These are phyloP conservation scores for Ophiocordyceps australis DNA, from an alignment of 2,329 filamentous ascomycete genomes.

Conservation along the genomic window DNA sequence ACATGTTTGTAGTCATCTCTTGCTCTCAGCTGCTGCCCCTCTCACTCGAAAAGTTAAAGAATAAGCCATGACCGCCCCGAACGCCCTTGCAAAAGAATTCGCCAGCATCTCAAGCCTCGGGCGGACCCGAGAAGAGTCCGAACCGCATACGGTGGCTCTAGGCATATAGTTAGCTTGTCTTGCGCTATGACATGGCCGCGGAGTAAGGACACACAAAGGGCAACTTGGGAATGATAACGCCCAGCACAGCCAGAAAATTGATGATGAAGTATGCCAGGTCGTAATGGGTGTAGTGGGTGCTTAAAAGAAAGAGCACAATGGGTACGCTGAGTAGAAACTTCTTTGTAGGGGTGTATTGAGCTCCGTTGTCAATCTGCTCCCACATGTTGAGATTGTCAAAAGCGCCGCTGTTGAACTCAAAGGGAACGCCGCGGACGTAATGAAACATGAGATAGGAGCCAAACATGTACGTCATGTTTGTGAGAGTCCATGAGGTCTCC, in stretches of 20 bases:
- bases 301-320: constrained; percentile 84
- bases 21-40: too few species aligned
- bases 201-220: constrained; percentile 52
- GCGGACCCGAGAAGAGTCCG: constrained; percentile 51
- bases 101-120: constrained; percentile 30
- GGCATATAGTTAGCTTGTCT: constrained; percentile 7
- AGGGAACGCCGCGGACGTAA: constrained; percentile 91
- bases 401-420: constrained; percentile 95
- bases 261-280: constrained; percentile 93
- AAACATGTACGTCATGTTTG: constrained; percentile 98
- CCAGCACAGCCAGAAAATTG: constrained; percentile 85
- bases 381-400: constrained; percentile 99
- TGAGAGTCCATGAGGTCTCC: constrained; percentile 96
- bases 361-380: constrained; percentile 99
- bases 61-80: constrained; percentile 1
- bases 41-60: constrained; percentile 2
- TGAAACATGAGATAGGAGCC: constrained; percentile 99
- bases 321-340: constrained; percentile 94
- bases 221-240: constrained; percentile 88
- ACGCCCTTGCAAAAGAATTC: constrained; percentile 1
- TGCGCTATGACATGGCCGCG: neutral
- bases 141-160: constrained; percentile 66
- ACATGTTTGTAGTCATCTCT: too few species aligned
- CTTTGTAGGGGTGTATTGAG: constrained; percentile 96
- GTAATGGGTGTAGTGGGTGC: constrained; percentile 98